Percentiles rank a stretch among this genome's conserved stretches.
phyloP scores from a whole-genome alignment of 345 rosid genomes.

The Schrenkiella parvula region DNA sequence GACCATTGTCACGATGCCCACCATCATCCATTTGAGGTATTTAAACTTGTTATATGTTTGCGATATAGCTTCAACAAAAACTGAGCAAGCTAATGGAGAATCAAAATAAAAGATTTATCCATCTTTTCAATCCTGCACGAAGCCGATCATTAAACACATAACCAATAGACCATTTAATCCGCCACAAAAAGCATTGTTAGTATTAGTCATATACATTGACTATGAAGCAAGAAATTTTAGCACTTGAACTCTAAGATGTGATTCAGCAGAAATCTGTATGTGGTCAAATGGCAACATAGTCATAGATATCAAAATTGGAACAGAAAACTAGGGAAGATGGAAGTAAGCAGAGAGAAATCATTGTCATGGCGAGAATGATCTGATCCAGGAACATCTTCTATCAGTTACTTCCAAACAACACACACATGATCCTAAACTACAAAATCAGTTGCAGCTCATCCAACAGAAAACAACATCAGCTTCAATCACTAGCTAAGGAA shows the following conservation, averaged over 20 bases:
- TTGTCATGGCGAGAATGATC: background rate
- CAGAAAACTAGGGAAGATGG: background rate
- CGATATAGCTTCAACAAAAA: background rate
- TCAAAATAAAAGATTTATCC: constrained; percentile 17
- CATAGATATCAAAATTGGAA: background rate
- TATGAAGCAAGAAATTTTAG: background rate
- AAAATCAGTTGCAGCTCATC: background rate
- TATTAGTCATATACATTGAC: background rate
- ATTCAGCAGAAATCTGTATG: background rate
- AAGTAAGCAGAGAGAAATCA: background rate
- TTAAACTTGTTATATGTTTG: background rate
- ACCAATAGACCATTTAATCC: background rate
- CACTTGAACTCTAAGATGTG: background rate
- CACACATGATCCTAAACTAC: background rate
- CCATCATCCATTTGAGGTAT: constrained; percentile 76
- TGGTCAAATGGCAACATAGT: background rate
- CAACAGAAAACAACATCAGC: background rate
- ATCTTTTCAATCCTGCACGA: constrained; percentile 18
- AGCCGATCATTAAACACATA: background rate
- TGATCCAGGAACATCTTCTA: background rate
- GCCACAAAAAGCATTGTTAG: background rate
- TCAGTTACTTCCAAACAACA: background rate
- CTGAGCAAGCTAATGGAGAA: background rate
- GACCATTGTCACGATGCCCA: constrained; percentile 90
- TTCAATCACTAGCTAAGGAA: background rate